Evolutionary conservation across 2,329 filamentous ascomycete genomes (phyloP), one percentile per base, ranked within the genome.

Genomic region (Fusarium domesticum): DNA sequence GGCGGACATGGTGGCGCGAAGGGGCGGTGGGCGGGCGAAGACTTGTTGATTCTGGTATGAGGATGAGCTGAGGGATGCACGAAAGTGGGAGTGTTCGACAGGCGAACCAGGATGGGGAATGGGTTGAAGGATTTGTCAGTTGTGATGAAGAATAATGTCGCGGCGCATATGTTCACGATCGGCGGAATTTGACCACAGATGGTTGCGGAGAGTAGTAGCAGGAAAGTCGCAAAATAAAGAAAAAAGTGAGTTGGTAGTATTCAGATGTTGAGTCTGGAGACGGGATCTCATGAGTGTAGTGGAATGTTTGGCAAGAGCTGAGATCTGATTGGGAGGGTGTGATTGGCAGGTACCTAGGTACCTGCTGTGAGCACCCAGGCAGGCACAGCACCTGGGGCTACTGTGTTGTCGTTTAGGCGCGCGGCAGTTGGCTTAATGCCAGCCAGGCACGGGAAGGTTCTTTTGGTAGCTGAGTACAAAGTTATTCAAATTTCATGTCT

Each of bases 1-100:
- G n/a, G n/a, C n/a, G 46, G 89, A 95, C 89, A 95, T 95, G 33
- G 41, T 42, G 39, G 45, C 36, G 37, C 20, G 41, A 31, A 28
- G 18, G 32, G 36, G n/a, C n/a, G n/a, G n/a, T n/a, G n/a, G n/a
- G n/a, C n/a, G n/a, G n/a, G n/a, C n/a, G n/a, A n/a, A n/a, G n/a
- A n/a, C n/a, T n/a, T n/a, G n/a, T n/a, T n/a, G n/a, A n/a, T n/a
- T 42, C 43, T 39, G 32, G 43, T 39, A 53, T 45, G 56, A 45
- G 40, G 43, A 57, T 58, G 56, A 56, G 56, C 45, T 48, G 51
- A 57, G 49, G 37, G 30, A 39, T 40, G 54, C 51, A 48, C 49
- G 56, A 58, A 47, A 36, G 28, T 37, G 45, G 34, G 45, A 47
- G 36, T 42, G 51, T 43, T 33, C 20, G 39, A 38, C 40, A 16